Base-by-base conservation (phyloP, 306 rosid genomes). In the Malus sieversii region DNA sequence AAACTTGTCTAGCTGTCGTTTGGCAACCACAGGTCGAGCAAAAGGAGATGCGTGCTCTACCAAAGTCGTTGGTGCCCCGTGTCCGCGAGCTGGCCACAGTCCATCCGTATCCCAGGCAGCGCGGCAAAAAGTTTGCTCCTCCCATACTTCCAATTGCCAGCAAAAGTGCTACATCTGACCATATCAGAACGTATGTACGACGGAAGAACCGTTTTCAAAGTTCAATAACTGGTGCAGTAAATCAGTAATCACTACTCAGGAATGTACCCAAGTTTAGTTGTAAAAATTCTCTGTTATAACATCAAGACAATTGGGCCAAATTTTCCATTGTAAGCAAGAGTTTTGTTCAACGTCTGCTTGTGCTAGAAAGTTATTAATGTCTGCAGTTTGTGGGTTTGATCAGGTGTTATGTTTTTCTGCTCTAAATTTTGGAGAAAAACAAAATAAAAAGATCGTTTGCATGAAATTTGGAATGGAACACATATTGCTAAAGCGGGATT, bases 41-140 rank as follows among this genome's bases (percentile, higher is more conserved):
- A 62, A 84, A 88, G 67, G 77, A 84, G 59, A 75, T 84, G 9
- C 89, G 93, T 4, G 83, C 90, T 55, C 75, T 96, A 40, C 97
- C 99, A 3, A 81, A 75, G 70, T 74, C 86, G 79, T 85, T 96
- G 53, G 86, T 87, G 57, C 77, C 77, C 76, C 92, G 97, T 5
- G 97, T 96, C 60, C 84, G 81, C 20, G 97, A 96, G 79, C 88
- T 96, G 85, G 96, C 98, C 63, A 84, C 90, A 72, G 80, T 92
- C 63, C 90, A 92, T 66, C 97, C 98, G 0, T 96, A 96, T 79
- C 99, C 99, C 8, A 90, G 90, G 85, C 87, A 78, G 71, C 97
- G 93, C 22, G 78, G 85, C 73, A 80, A 81, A 29, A 89, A 84
- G 86, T 82, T 53, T 77, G 80, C 79, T 45, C 83, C 86, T 67